Percentiles rank a stretch among this genome's conserved stretches.
These are phyloP conservation scores for Ocimum tenuiflorum DNA, from an alignment of 257 asterid species.

Conservation along the genomic window DNA sequence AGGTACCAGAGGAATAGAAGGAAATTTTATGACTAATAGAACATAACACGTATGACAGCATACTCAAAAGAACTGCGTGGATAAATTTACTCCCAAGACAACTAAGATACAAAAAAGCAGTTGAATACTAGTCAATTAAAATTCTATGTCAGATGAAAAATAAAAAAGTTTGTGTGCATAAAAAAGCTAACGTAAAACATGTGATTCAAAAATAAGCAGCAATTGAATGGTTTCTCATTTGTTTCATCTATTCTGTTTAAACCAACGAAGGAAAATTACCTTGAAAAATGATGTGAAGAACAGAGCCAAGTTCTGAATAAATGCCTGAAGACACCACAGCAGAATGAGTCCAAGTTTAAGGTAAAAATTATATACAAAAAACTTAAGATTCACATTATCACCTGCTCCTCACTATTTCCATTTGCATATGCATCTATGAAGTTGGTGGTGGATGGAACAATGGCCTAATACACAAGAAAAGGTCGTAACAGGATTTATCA, in stretches of 20 bases:
- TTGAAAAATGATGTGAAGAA: constrained; percentile 89
- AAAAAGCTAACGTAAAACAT: no score
- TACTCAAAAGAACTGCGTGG: neutral
- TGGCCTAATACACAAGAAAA: constrained; percentile 34
- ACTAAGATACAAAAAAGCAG: neutral
- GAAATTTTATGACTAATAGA: neutral
- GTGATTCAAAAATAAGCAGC: constrained; percentile 6
- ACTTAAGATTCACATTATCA: constrained; percentile 16
- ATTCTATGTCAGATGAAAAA: neutral
- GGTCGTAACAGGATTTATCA: constrained; percentile 7
- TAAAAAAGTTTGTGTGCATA: neutral
- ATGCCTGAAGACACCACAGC: constrained; percentile 48
- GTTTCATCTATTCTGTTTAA: neutral
- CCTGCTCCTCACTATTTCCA: constrained; percentile 94
- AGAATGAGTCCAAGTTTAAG: constrained; percentile 13
- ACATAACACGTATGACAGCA: neutral
- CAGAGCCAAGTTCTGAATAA: constrained; percentile 89
- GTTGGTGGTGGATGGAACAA: constrained; percentile 58
- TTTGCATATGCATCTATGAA: constrained; percentile 71
- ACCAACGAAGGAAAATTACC: constrained; percentile 34
- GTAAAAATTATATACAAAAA: neutral
- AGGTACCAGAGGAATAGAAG: neutral
- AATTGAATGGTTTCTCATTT: neutral
- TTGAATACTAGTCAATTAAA: neutral
- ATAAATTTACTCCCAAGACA: constrained; percentile 4